Conservation (phyloP, 805 yeast species). For the Nakazawaea molendinolei region DNA sequence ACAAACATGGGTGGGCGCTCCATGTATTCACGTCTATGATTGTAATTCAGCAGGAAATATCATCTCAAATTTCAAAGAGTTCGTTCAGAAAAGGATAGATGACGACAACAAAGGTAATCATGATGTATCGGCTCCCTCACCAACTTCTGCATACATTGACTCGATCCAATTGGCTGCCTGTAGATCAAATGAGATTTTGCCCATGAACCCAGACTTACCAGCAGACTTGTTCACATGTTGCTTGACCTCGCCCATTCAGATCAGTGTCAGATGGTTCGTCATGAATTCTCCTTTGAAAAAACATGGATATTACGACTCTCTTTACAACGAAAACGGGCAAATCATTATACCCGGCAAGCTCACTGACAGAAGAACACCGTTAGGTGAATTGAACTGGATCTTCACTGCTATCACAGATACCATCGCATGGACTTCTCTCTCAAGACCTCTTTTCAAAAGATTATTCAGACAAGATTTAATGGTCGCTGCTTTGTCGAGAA, state of each 20-base stretch:
- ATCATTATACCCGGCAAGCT: conserved; percentile 83
- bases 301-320: conserved; percentile 42
- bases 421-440: conserved; percentile 92
- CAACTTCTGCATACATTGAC: conserved; percentile 66
- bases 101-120: conserved; percentile 67
- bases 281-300: conserved; percentile 66
- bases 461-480: conserved; percentile 91
- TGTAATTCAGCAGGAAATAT: conserved; percentile 94
- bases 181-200: conserved; percentile 73
- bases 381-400: conserved; percentile 96
- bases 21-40: conserved; percentile 91
- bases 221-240: conserved; percentile 96
- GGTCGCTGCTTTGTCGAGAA: conserved; percentile 93
- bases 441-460: conserved; percentile 81
- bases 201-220: conserved; percentile 91
- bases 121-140: conserved; percentile 50
- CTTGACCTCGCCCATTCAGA: conserved; percentile 91
- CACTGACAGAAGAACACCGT: conserved; percentile 89
- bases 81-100: conserved; percentile 82
- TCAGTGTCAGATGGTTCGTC: conserved; percentile 85
- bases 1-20: conserved; percentile 97
- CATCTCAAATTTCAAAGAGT: conserved; percentile 79
- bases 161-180: conserved; percentile 95
- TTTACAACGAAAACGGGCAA: conserved; percentile 43
- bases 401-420: conserved; percentile 98